Percentiles rank a stretch among this genome's conserved stretches.
phyloP scores from a whole-genome alignment of 208 protist species.

The Vickermania spadyakhi region DNA sequence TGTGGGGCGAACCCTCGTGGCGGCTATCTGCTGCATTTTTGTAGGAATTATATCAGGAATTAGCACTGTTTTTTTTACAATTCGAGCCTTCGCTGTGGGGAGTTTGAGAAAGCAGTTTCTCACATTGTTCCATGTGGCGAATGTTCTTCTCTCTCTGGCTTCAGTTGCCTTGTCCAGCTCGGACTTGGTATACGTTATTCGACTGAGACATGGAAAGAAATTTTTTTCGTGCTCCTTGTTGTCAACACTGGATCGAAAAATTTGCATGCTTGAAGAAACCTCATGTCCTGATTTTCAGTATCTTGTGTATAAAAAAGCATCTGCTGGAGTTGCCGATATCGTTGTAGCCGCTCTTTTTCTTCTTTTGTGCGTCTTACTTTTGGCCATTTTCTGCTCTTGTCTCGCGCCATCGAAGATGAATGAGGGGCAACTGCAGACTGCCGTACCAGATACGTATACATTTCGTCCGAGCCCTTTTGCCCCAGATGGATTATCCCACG shows the following conservation, averaged over 20 bases:
- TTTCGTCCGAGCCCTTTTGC: conserved; percentile 64
- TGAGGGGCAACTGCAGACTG: conserved; percentile 16
- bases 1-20: conserved; percentile 29
- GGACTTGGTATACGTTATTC: background rate
- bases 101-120: conserved; percentile 33
- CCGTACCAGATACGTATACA: conserved; percentile 49
- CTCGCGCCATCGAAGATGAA: conserved; percentile 14
- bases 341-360: conserved; percentile 21
- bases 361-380: conserved; percentile 22
- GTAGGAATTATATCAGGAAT: conserved; percentile 15
- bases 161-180: background rate
- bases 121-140: conserved; percentile 25
- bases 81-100: conserved; percentile 30
- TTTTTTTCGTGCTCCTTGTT: background rate
- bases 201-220: background rate
- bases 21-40: conserved; percentile 33
- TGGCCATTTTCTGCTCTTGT: conserved; percentile 24
- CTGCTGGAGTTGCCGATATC: background rate
- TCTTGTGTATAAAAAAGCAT: background rate
- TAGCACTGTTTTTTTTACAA: conserved; percentile 44
- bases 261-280: background rate
- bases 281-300: background rate
- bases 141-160: conserved; percentile 25
- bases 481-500: conserved; percentile 45
- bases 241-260: background rate